Percentiles rank a stretch among this genome's conserved stretches.
These are phyloP conservation scores for Fusarium sp. DNA, from an alignment of 2,329 filamentous ascomycete genomes.

Conservation along the genomic window DNA sequence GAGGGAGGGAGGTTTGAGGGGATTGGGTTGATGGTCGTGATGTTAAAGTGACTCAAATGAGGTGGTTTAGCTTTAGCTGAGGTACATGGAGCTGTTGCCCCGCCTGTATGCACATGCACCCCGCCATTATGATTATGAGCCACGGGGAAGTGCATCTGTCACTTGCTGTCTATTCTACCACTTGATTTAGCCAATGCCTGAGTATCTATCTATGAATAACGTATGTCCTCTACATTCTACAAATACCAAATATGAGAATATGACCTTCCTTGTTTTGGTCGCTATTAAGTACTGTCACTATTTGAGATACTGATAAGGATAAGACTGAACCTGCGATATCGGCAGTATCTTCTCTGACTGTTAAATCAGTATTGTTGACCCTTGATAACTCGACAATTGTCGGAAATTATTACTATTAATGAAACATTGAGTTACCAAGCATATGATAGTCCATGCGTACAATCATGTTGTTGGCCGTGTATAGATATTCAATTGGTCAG, in stretches of 20 bases:
- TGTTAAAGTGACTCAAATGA: slow-evolving; percentile 29
- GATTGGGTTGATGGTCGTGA: slow-evolving; percentile 3
- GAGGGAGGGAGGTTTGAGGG: slow-evolving; percentile 2
- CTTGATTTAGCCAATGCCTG: background rate
- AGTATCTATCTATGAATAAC: background rate
- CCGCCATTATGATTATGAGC: slow-evolving; percentile 39
- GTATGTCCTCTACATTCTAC: background rate
- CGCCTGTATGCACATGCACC: slow-evolving; percentile 37
- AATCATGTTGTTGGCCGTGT: background rate
- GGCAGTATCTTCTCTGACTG: background rate
- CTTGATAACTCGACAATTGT: background rate
- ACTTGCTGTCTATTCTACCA: background rate
- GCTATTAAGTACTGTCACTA: background rate
- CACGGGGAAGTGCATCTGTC: background rate
- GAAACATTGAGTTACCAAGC: background rate
- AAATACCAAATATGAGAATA: background rate
- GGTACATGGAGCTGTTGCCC: slow-evolving; percentile 20
- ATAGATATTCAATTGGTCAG: background rate
- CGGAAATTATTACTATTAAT: background rate
- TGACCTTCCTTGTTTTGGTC: rapidly evolving
- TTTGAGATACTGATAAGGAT: background rate
- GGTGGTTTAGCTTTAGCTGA: background rate
- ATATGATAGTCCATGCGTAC: background rate
- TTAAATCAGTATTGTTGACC: background rate
- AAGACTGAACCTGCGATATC: slow-evolving; percentile 18